Evolutionary conservation across 192 early-diverging fungal genomes (phyloP).

Genomic region (Dissophora globulifera): DNA sequence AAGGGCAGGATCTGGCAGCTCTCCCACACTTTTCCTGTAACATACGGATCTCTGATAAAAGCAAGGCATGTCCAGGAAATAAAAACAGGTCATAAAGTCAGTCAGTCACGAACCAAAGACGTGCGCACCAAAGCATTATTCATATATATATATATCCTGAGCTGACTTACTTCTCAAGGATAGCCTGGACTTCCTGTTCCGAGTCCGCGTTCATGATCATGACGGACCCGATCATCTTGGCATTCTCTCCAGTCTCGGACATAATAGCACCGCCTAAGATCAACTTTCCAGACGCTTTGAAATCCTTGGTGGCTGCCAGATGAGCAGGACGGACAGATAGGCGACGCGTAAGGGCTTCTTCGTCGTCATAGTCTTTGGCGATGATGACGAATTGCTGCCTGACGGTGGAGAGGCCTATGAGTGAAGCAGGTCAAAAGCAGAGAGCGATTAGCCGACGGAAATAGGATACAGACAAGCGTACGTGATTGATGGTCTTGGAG

Average conservation of each 20-base stretch:
- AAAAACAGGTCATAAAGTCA: background rate
- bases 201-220: constrained; percentile 62
- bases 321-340: constrained; percentile 55
- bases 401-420: background rate
- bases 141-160: too few species aligned
- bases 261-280: constrained; percentile 64
- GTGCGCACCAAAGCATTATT: too few species aligned
- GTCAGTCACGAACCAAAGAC: background rate
- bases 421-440: too few species aligned
- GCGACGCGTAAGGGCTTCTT: constrained; percentile 57
- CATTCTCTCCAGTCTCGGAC: constrained; percentile 51
- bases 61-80: background rate
- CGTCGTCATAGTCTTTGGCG: constrained; percentile 62
- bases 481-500: background rate
- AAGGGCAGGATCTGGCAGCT: constrained; percentile 57
- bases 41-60: constrained; percentile 60
- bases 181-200: constrained; percentile 54
- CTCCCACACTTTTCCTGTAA: constrained; percentile 65
- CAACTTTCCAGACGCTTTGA: constrained; percentile 44
- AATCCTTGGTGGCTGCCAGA: constrained; percentile 47
- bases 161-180: constrained; percentile 43
- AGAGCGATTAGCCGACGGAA: too few species aligned
- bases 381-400: constrained; percentile 59
- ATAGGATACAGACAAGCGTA: too few species aligned
- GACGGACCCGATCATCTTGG: constrained; percentile 66